A percentile compares a stretch with the other conserved stretches of the same genome.
Conservation (phyloP, 2,329 filamentous ascomycete species). For the Cytospora piceicola region DNA sequence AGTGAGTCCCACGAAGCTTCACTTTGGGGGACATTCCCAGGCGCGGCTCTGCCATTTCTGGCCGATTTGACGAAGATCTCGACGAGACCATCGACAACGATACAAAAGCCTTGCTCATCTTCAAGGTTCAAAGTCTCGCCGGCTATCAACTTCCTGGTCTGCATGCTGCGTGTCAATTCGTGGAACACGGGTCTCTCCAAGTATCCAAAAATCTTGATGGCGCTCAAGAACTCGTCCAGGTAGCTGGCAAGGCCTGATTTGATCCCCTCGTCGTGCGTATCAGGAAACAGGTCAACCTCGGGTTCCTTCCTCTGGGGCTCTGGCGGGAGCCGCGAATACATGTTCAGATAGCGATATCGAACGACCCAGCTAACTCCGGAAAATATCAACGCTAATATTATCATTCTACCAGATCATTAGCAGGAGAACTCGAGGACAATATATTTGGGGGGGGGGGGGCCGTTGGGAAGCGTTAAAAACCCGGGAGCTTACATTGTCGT, state of each 20-base stretch:
- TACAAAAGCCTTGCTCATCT: conserved; percentile 96
- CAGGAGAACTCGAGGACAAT: conserved; percentile 3
- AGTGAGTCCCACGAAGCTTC: conserved; percentile 53
- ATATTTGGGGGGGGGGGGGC: conserved; percentile 12
- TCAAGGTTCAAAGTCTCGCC: conserved; percentile 94
- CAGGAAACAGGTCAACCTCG: conserved; percentile 91
- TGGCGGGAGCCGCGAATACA: conserved; percentile 91
- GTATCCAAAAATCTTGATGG: conserved; percentile 99
- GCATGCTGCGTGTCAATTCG: conserved; percentile 96
- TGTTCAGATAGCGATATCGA: conserved; percentile 92
- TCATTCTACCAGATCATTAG: conserved; percentile 55
- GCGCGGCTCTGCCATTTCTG: conserved; percentile 51
- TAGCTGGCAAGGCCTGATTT: conserved; percentile 96
- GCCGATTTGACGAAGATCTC: conserved; percentile 98
- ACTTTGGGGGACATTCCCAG: conserved; percentile 46
- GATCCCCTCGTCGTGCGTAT: conserved; percentile 84
- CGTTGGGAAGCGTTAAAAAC: background rate
- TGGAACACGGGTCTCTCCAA: conserved; percentile 96
- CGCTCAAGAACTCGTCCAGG: conserved; percentile 94
- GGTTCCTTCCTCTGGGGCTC: conserved; percentile 96
- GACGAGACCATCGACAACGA: conserved; percentile 94
- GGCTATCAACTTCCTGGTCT: conserved; percentile 93
- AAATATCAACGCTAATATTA: conserved; percentile 76
- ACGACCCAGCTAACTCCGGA: conserved; percentile 94
- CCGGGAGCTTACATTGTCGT: conserved; percentile 75